Evolutionary conservation across 2,329 filamentous ascomycete genomes (phyloP).

Genomic region (Orbilia brochopaga): DNA sequence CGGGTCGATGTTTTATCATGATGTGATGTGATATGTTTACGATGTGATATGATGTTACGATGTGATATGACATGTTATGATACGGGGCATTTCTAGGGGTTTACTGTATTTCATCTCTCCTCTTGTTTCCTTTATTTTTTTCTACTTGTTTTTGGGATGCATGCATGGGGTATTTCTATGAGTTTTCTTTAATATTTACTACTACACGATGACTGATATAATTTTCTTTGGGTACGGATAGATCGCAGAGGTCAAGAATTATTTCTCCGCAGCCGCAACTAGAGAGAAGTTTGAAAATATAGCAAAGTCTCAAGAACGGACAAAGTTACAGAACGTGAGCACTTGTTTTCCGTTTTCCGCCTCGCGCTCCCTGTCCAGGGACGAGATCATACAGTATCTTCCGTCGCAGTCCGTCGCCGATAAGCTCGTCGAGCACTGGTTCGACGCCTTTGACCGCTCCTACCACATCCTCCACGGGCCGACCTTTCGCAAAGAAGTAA

Average conservation of each 20-base stretch:
- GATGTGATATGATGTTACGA: too few relatives aligned
- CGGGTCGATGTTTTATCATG: not conserved
- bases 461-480: constrained; percentile 72
- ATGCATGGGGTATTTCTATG: too few relatives aligned
- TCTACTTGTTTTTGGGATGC: not conserved
- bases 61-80: too few relatives aligned
- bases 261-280: constrained; percentile 67
- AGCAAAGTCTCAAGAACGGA: constrained; percentile 64
- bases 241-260: constrained; percentile 92
- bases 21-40: too few relatives aligned
- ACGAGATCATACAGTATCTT: constrained; percentile 78
- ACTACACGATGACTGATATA: not conserved
- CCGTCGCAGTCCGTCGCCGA: constrained; percentile 83
- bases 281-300: constrained; percentile 63
- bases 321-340: constrained; percentile 66
- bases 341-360: constrained; percentile 73
- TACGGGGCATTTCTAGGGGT: not conserved
- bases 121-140: not conserved
- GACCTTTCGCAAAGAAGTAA: constrained; percentile 77
- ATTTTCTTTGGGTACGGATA: constrained; percentile 55
- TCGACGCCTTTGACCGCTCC: constrained; percentile 73
- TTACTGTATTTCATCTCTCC: not conserved
- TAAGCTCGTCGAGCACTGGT: constrained; percentile 84
- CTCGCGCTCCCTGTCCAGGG: constrained; percentile 70
- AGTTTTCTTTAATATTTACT: not conserved